Evolutionary conservation across 2,329 filamentous ascomycete species (phyloP).

Genomic region (Rutstroemia sp.): DNA sequence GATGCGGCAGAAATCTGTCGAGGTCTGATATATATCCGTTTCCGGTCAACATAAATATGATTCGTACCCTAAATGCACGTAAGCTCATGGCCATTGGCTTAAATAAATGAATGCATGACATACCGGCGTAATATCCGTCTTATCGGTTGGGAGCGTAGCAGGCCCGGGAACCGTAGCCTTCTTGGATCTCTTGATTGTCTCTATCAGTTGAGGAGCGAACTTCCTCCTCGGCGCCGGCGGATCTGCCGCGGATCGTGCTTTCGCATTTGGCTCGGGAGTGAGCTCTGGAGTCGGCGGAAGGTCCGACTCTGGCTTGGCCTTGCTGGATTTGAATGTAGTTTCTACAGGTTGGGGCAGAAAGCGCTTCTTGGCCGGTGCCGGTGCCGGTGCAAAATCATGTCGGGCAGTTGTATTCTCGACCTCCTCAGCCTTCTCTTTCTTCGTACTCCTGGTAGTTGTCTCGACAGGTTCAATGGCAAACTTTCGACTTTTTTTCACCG

Average conservation of each 20-base stretch:
- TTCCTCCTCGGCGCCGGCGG: slow-evolving; percentile 33
- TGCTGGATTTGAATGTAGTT: slow-evolving; percentile 56
- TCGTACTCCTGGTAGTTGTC: slow-evolving; percentile 34
- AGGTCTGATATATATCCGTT: slow-evolving; percentile 20
- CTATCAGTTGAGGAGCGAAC: slow-evolving; percentile 75
- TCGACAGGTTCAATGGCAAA: slow-evolving; percentile 37
- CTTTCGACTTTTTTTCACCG: slow-evolving; percentile 31
- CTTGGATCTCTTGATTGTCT: slow-evolving; percentile 66
- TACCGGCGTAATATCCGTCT: slow-evolving; percentile 57
- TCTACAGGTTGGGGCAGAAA: slow-evolving; percentile 67
- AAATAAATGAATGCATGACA: slow-evolving; percentile 23
- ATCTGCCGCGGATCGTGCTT: slow-evolving; percentile 25
- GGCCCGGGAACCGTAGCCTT: slow-evolving; percentile 57
- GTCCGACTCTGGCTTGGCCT: slow-evolving; percentile 34
- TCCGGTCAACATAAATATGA: slow-evolving; percentile 25
- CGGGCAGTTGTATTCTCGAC: slow-evolving; percentile 21
- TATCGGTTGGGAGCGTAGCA: slow-evolving; percentile 57
- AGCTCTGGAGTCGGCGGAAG: slow-evolving; percentile 46
- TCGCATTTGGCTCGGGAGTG: slow-evolving; percentile 46
- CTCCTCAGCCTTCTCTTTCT: slow-evolving; percentile 22
- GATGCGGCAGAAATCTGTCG: slow-evolving; percentile 7
- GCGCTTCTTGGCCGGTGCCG: slow-evolving; percentile 41
- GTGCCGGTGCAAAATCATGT: slow-evolving; percentile 19
- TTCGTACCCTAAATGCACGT: slow-evolving; percentile 7
- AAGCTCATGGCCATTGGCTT: neutral